Base-by-base conservation (phyloP, 2,329 filamentous ascomycete genomes). In the Ascochyta lentis region DNA sequence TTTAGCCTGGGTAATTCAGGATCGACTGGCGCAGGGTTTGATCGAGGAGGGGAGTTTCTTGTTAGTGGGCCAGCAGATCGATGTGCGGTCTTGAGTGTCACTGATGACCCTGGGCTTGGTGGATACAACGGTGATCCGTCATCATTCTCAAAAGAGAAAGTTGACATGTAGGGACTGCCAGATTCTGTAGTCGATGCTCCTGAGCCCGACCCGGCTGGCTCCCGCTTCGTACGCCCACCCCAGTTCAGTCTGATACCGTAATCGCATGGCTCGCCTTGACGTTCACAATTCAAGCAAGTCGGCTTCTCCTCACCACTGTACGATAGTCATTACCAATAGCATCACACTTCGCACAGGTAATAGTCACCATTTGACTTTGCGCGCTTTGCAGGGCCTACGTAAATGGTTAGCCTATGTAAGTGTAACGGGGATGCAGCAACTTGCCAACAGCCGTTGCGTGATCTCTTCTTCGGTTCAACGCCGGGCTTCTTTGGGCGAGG, bases 241-340 rank as follows among this genome's bases (percentile, higher is more conserved):
- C 91, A 94, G 67, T 93, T 93, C 61, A 94, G 78, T 29, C 89
- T 84, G 65, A 94, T 90, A 66, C 86, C 90, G 73, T 93, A 94
- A 75, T 95, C 90, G 78, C 91, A 95, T 42, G 79, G 78, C 70
- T 92, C 89, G 58, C 87, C 86, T 60, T 88, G 86, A 58, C 86
- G 86, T 65, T 86, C 81, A 74, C 91, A 94, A 69, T 92, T 92
- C 44, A 83, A 68, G 75, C 91, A 94, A 59, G 76, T 77, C 13
- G 91, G 90, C 63, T 88, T 89, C 70, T 90, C 87, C 74, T 94
- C 91, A 60, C 89, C 90, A 76, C 83, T 84, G 42, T 37, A 33
- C 23, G 23, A 59, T 7, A 23, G 65, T 74, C 62, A 71, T 57
- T 29, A 49, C 47, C 19, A 38, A 29, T 43, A 24, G 8, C 26